Evolutionary conservation across 2,329 filamentous ascomycete species (phyloP).

Genomic region (Calonectria honghensis): DNA sequence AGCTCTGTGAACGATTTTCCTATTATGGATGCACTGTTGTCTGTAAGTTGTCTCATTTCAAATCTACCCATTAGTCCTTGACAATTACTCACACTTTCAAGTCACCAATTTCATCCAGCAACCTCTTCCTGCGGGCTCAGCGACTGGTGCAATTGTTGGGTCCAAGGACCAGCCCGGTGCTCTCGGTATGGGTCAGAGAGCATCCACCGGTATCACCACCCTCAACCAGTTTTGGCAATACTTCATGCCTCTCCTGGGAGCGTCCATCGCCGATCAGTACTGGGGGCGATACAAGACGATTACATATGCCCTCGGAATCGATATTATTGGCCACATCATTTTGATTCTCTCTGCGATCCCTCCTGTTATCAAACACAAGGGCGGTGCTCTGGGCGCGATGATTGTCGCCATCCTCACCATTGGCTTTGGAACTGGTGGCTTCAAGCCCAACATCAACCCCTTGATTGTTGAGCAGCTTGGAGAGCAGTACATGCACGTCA

Average conservation of each 20-base stretch:
- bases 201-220: constrained; percentile 65
- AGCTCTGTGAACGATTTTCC: constrained; percentile 83
- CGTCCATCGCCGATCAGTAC: constrained; percentile 72
- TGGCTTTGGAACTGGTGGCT: constrained; percentile 81
- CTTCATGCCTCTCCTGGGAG: constrained; percentile 74
- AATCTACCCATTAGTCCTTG: not conserved
- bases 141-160: constrained; percentile 66
- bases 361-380: constrained; percentile 71
- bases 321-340: constrained; percentile 80
- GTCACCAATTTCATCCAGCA: constrained; percentile 79
- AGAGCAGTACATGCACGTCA: constrained; percentile 72
- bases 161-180: constrained; percentile 69
- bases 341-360: constrained; percentile 80
- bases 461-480: constrained; percentile 80
- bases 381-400: constrained; percentile 77
- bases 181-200: constrained; percentile 74
- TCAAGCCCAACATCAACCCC: constrained; percentile 84
- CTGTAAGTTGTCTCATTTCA: constrained; percentile 69
- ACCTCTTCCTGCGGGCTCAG: constrained; percentile 71
- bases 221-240: constrained; percentile 78
- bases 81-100: constrained; percentile 35
- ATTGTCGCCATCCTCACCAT: constrained; percentile 74
- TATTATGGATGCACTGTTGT: constrained; percentile 82
- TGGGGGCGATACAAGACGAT: constrained; percentile 83
- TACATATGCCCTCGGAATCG: constrained; percentile 75